A percentile compares a stretch with the other conserved stretches of the same genome.
phyloP scores from a whole-genome alignment of 2,329 filamentous ascomycete species.

The Aaosphaeria pasadenensis region DNA sequence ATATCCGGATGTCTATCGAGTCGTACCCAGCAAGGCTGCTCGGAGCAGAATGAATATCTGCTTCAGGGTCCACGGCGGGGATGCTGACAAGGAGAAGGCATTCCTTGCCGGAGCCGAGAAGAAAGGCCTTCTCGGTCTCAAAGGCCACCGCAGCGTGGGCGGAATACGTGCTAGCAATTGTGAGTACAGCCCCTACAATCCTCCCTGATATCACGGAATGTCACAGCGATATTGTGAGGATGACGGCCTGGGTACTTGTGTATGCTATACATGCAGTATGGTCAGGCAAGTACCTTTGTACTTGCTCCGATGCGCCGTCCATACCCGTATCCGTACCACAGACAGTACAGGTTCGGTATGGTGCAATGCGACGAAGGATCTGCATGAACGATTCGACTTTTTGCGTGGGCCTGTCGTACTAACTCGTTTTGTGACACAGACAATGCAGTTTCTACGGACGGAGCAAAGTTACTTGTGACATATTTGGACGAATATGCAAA shows the following conservation, averaged over 20 bases:
- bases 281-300: conserved; percentile 1
- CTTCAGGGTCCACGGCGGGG: conserved; percentile 69
- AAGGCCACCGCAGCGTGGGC: conserved; percentile 83
- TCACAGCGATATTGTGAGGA: background rate
- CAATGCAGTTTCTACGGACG: conserved; percentile 72
- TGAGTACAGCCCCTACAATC: conserved; percentile 26
- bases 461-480: conserved; percentile 63
- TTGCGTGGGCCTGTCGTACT: conserved; percentile 6
- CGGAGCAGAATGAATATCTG: conserved; percentile 95
- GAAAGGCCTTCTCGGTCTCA: conserved; percentile 71
- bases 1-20: conserved; percentile 67
- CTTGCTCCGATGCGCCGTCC: background rate
- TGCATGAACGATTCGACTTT: conserved; percentile 12
- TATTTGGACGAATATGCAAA: conserved; percentile 62
- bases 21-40: conserved; percentile 72
- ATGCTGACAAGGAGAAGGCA: conserved; percentile 69
- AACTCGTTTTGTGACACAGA: conserved; percentile 42
- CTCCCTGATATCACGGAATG: background rate
- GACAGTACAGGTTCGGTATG: background rate
- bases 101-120: conserved; percentile 74
- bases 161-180: conserved; percentile 83
- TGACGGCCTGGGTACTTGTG: conserved; percentile 12
- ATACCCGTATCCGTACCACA: background rate
- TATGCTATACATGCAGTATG: conserved; percentile 9
- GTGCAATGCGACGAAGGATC: background rate